Evolutionary conservation across 2,329 filamentous ascomycete species (phyloP).

Genomic region (Paracoccidioides brasiliensis): DNA sequence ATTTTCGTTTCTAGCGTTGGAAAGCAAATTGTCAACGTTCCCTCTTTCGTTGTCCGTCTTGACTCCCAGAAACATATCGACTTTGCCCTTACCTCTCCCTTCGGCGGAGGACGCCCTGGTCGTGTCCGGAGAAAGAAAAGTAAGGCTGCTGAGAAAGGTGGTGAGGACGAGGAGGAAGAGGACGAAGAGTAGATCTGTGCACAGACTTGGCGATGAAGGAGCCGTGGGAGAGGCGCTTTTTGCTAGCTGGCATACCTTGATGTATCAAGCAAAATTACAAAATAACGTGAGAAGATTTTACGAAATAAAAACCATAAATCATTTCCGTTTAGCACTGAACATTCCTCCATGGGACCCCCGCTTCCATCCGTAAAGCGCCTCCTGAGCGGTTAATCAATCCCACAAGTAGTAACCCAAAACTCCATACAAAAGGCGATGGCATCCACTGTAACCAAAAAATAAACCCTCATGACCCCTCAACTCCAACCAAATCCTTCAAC

Average conservation of each 20-base stretch:
- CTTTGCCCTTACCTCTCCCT: constrained; percentile 94
- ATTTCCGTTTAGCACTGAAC: neutral
- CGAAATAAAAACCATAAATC: neutral
- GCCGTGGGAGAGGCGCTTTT: constrained; percentile 12
- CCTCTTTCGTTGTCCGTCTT: constrained; percentile 97
- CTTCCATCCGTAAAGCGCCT: neutral
- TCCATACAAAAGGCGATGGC: neutral
- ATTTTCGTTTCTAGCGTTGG: constrained; percentile 53
- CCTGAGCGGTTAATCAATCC: neutral
- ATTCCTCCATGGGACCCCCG: neutral
- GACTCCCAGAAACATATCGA: constrained; percentile 99
- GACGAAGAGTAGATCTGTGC: constrained; percentile 58
- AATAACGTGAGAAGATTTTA: neutral
- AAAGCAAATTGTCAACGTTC: constrained; percentile 99
- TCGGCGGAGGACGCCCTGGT: constrained; percentile 90
- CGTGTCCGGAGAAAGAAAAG: constrained; percentile 99
- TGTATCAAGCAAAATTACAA: constrained; percentile 22
- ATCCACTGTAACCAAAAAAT: neutral
- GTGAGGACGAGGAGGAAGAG: constrained; percentile 51
- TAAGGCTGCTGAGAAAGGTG: constrained; percentile 71
- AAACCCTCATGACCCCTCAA: constrained; percentile 13
- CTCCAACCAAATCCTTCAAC: constrained; percentile 27
- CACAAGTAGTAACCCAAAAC: neutral
- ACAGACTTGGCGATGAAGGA: neutral
- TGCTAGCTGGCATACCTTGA: constrained; percentile 28